phyloP scores from a whole-genome alignment of 2,329 filamentous ascomycete species.

The Claviceps fusiformis region DNA sequence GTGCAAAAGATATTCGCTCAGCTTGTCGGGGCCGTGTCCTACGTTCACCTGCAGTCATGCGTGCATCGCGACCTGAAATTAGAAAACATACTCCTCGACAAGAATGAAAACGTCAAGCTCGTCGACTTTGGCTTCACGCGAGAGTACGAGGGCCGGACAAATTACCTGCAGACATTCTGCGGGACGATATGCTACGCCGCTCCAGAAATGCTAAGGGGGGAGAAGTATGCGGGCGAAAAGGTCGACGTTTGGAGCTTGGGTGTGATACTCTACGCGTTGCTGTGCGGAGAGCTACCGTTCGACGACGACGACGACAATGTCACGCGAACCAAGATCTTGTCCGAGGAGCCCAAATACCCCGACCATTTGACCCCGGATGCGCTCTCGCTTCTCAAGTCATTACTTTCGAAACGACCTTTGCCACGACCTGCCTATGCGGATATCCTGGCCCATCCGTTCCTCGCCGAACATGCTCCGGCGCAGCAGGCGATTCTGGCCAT shows the following conservation, averaged over 20 bases:
- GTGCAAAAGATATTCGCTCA: constrained; percentile 95
- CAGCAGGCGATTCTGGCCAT: constrained; percentile 83
- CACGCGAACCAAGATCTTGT: constrained; percentile 74
- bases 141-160: constrained; percentile 90
- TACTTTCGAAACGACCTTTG: constrained; percentile 86
- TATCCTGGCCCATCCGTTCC: constrained; percentile 76
- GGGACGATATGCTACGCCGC: constrained; percentile 96
- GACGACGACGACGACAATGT: constrained; percentile 88
- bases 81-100: constrained; percentile 83
- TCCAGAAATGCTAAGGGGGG: constrained; percentile 94
- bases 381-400: constrained; percentile 56
- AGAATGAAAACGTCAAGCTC: constrained; percentile 91
- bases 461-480: constrained; percentile 71
- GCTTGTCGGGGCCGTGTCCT: constrained; percentile 84
- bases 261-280: constrained; percentile 69
- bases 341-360: constrained; percentile 74
- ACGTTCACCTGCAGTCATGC: constrained; percentile 89
- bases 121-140: constrained; percentile 97
- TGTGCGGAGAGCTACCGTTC: constrained; percentile 80
- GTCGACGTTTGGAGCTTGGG: constrained; percentile 93
- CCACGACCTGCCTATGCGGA: constrained; percentile 71
- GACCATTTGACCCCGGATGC: constrained; percentile 68
- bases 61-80: constrained; percentile 95
- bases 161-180: constrained; percentile 93
- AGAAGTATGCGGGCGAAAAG: constrained; percentile 96